These are phyloP conservation scores for Leishmania tarentolae DNA, from an alignment of 208 protist genomes.

Conservation along the genomic window DNA sequence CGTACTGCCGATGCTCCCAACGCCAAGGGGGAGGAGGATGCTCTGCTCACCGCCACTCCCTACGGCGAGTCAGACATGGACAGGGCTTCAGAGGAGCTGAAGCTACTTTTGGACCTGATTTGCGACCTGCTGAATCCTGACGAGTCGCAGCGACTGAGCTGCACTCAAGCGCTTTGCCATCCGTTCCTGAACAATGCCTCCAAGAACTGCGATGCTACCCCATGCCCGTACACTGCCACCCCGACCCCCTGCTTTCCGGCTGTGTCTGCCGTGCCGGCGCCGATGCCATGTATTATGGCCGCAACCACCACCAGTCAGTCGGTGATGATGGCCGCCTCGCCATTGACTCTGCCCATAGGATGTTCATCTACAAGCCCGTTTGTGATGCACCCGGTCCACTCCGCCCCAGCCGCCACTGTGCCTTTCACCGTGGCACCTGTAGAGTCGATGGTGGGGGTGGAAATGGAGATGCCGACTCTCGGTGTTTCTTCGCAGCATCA, in stretches of 20 bases:
- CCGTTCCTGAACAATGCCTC: conserved; percentile 36
- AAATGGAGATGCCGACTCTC: conserved; percentile 20
- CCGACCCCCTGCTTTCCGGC: conserved; percentile 17
- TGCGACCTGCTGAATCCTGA: conserved; percentile 71
- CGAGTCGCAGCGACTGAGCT: conserved; percentile 55
- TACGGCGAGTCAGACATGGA: conserved; percentile 31
- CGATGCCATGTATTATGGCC: conserved; percentile 29
- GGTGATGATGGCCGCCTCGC: conserved; percentile 26
- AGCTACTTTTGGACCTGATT: conserved; percentile 68
- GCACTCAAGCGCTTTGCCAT: conserved; percentile 70
- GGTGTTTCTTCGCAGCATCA: conserved; percentile 16
- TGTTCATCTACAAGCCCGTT: conserved; percentile 30
- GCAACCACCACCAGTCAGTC: conserved; percentile 17
- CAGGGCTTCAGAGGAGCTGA: conserved; percentile 38
- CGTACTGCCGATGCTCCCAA: conserved; percentile 1
- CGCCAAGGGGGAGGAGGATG: conserved; percentile 22
- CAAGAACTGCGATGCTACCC: conserved; percentile 18
- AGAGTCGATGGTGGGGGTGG: conserved; percentile 19
- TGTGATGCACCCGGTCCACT: conserved; percentile 26
- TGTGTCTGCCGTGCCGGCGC: conserved; percentile 11
- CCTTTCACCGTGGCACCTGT: conserved; percentile 18
- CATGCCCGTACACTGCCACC: conserved; percentile 16
- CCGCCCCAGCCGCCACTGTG: conserved; percentile 11
- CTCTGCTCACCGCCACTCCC: conserved; percentile 23
- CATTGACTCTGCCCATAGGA: conserved; percentile 22